Base-by-base conservation (phyloP, 2,329 filamentous ascomycete genomes). In the Aureobasidium sp. region DNA sequence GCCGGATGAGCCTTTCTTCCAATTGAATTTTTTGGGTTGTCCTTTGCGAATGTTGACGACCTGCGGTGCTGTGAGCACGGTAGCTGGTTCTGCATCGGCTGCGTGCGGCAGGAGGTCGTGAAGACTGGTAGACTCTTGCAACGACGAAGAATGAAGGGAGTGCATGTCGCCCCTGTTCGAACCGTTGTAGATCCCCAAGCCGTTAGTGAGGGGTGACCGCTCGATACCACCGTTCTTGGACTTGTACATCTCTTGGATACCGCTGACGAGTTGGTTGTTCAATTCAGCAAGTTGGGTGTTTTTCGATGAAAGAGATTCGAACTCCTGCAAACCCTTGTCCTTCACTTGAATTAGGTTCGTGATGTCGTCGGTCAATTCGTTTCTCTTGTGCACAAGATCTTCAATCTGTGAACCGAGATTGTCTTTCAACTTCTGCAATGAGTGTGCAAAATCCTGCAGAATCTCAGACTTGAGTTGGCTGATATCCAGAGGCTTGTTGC, bases 1-100 rank as follows among this genome's bases (percentile, higher is more conserved):
- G 61, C 90, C 92, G 76, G 96, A 93, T 42, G 90, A 90, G 42
- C 91, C 91, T 79, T 95, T 96, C 82, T 97, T 96, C 92, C 94
- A 97, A 77, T 96, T 96, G 77, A 97, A 97, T 74, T 97, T 97
- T 78, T 91, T 96, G 59, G 88, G 86, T 72, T 96, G 91, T 34
- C 89, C 91, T 77, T 97, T 97, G 69, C 91, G 86, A 65, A 97
- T 95, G 69, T 94, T 95, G 64, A 97, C 89, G 37, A 97, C 89
- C 64, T 96, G 94, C n/a, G 94, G 92, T 2, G 90, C 89, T 32
- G 86, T 81, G 65, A 85, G 73, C 52, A 87, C 75, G 0, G 82
- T 82, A 7, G 78, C 77, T 15, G 81, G 77, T 66, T 87, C 85
- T 9, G 76, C 81, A 44, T 94, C 91, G 48, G 89, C 88, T 21